Percentiles rank a stretch among this genome's conserved stretches.
Evolutionary conservation across 2,329 filamentous ascomycete species (phyloP).

Genomic region (Beauveria brongniartii): DNA sequence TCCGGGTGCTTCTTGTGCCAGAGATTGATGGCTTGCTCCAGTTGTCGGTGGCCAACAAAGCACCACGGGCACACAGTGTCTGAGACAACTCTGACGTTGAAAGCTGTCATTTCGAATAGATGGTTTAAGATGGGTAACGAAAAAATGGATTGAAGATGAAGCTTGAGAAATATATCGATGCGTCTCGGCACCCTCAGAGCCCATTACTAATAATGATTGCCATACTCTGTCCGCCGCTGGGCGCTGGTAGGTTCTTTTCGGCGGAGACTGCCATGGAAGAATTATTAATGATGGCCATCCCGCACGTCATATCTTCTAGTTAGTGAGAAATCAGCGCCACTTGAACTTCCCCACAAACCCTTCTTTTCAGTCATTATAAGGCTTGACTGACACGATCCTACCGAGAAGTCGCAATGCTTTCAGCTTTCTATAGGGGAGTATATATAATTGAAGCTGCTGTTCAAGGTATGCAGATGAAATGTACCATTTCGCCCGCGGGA

Average conservation of each 20-base stretch:
- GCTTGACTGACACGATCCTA: no score
- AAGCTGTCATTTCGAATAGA: slow-evolving; percentile 47
- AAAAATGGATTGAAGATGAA: neutral
- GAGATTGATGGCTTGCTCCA: slow-evolving; percentile 36
- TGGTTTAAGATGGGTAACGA: no score
- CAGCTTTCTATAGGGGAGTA: no score
- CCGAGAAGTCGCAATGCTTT: no score
- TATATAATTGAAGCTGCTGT: no score
- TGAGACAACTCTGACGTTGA: slow-evolving; percentile 38
- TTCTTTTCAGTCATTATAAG: no score
- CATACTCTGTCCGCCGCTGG: no score
- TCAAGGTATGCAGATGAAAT: neutral
- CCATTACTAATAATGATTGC: neutral
- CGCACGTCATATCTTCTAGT: neutral
- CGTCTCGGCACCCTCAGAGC: neutral
- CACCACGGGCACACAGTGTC: slow-evolving; percentile 46
- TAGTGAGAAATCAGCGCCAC: neutral
- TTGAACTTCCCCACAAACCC: neutral
- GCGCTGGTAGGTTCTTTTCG: no score
- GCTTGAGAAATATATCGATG: no score
- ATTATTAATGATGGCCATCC: slow-evolving; percentile 5
- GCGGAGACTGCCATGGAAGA: neutral
- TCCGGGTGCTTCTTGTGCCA: slow-evolving; percentile 33
- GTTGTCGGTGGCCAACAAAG: slow-evolving; percentile 39
- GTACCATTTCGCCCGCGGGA: no score